Evolutionary conservation across 2,329 filamentous ascomycete species (phyloP).

Genomic region (Aspergillus intermedius): DNA sequence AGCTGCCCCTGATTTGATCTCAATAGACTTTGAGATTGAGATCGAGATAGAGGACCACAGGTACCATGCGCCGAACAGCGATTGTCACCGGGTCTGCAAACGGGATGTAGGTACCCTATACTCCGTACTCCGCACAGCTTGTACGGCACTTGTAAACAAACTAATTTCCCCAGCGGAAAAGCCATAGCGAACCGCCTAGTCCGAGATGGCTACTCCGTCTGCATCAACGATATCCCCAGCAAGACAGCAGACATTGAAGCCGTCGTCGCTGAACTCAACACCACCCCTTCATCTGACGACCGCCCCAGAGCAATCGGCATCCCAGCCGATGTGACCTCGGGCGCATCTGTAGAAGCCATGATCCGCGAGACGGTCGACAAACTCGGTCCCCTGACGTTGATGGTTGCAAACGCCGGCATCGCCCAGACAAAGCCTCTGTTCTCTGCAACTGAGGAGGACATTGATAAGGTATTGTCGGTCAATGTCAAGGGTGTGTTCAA

Average conservation of each 20-base stretch:
- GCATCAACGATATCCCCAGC: conserved; percentile 55
- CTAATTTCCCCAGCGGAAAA: conserved; percentile 15
- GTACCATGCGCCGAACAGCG: conserved; percentile 18
- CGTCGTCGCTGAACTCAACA: conserved; percentile 24
- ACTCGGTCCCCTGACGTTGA: conserved; percentile 46
- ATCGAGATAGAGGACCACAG: no score
- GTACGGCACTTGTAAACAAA: neutral
- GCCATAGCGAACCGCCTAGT: conserved; percentile 54
- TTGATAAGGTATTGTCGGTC: conserved; percentile 55
- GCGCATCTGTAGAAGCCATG: conserved; percentile 47
- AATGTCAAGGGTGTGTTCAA: conserved; percentile 62
- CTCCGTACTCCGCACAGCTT: neutral
- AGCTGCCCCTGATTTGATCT: no score
- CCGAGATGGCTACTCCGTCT: conserved; percentile 59
- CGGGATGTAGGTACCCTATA: conserved; percentile 30
- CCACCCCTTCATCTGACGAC: neutral
- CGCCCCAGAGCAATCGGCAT: conserved; percentile 42
- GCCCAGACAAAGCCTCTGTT: conserved; percentile 52
- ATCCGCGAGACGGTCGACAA: conserved; percentile 47
- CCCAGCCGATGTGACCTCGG: conserved; percentile 56
- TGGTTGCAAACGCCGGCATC: conserved; percentile 59
- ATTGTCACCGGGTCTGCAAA: conserved; percentile 37
- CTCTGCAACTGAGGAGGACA: conserved; percentile 52
- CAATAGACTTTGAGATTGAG: no score
- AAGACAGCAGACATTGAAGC: conserved; percentile 50